phyloP scores from a whole-genome alignment of 495 filamentous ascomycete species.

The Pyrenula aspistea region DNA sequence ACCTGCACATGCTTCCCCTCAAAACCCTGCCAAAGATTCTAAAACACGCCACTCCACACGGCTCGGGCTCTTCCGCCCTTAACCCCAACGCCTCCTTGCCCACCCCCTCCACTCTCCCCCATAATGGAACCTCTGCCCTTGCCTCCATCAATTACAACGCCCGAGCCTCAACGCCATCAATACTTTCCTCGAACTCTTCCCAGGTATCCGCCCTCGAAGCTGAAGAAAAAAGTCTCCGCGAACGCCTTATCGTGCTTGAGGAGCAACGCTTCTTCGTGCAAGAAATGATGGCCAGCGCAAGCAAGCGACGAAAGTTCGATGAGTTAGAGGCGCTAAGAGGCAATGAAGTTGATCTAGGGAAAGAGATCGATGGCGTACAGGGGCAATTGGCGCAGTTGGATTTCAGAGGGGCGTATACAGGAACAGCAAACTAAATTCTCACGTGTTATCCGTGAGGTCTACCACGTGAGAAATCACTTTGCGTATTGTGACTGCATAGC shows the following conservation, averaged over 20 bases:
- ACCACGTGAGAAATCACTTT: too few relatives aligned
- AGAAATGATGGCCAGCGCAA: conserved; percentile 77
- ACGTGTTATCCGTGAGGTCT: too few relatives aligned
- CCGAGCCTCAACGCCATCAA: conserved; percentile 40
- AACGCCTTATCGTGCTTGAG: conserved; percentile 79
- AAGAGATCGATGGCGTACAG: conserved; percentile 64
- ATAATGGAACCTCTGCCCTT: conserved; percentile 30
- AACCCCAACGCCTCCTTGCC: conserved; percentile 18
- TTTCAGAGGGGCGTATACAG: conserved; percentile 38
- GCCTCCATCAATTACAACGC: conserved; percentile 49
- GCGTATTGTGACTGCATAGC: too few relatives aligned
- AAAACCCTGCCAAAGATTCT: conserved; percentile 76
- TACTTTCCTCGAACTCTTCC: conserved; percentile 49
- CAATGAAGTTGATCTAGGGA: conserved; percentile 75
- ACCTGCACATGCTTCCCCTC: conserved; percentile 84
- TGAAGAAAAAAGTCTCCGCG: conserved; percentile 77
- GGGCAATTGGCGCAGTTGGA: conserved; percentile 35
- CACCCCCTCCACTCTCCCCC: conserved; percentile 10
- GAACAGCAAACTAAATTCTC: conserved; percentile 1
- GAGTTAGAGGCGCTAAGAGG: conserved; percentile 69
- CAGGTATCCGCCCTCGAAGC: conserved; percentile 63
- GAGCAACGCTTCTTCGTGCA: conserved; percentile 88
- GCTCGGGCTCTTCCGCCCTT: conserved; percentile 2
- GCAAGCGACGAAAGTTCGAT: conserved; percentile 73
- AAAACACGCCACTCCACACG: conserved; percentile 50